phyloP scores from a whole-genome alignment of 805 yeast genomes.

The Wickerhamiella occidentalis region DNA sequence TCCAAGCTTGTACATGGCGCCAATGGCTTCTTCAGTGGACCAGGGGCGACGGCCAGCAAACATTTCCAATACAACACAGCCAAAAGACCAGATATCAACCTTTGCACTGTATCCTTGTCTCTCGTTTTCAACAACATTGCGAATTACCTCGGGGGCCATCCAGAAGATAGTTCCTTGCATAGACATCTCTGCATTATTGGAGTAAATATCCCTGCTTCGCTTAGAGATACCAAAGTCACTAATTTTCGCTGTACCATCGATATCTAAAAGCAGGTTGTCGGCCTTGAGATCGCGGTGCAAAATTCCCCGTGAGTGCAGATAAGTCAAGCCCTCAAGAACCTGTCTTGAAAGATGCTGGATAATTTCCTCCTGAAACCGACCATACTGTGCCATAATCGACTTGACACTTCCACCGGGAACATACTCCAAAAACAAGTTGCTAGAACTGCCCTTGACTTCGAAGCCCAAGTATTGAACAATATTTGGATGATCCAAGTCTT shows the following conservation, averaged over 20 bases:
- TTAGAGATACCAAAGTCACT: constrained; percentile 95
- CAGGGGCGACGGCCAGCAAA: constrained; percentile 96
- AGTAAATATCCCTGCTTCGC: constrained; percentile 70
- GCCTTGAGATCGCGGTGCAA: constrained; percentile 91
- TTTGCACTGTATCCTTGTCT: constrained; percentile 94
- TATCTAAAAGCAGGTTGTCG: constrained; percentile 75
- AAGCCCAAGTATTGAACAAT: constrained; percentile 95
- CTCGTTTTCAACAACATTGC: constrained; percentile 57
- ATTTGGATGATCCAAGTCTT: constrained; percentile 84
- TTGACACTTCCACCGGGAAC: constrained; percentile 98
- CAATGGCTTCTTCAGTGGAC: constrained; percentile 89
- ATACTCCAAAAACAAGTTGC: constrained; percentile 83
- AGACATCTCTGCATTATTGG: constrained; percentile 88
- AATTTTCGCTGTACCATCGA: constrained; percentile 88
- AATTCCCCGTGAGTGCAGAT: constrained; percentile 76
- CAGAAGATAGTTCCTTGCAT: constrained; percentile 98
- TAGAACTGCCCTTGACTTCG: constrained; percentile 60
- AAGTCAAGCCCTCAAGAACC: constrained; percentile 73
- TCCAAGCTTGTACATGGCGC: constrained; percentile 84
- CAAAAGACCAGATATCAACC: constrained; percentile 95
- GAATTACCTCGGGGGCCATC: constrained; percentile 99
- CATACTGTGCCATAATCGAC: constrained; percentile 66
- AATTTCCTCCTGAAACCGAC: constrained; percentile 68
- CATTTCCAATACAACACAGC: constrained; percentile 96
- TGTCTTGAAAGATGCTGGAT: constrained; percentile 66